Conservation (phyloP, 2,329 filamentous ascomycete species). For the Thermochaetoides dissita region DNA sequence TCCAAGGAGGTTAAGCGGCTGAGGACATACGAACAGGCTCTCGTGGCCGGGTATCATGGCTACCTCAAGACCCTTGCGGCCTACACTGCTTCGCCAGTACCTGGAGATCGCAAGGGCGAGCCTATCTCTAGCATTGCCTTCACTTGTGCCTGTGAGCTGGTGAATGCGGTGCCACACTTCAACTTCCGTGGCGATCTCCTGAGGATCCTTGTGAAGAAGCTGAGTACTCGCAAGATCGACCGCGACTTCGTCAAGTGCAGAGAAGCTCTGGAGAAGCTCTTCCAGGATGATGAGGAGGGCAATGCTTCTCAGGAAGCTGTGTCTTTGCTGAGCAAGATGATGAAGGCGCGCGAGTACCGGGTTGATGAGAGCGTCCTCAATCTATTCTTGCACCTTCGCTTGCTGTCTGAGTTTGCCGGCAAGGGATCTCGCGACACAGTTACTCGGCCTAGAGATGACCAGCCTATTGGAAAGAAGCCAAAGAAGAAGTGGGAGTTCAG, state of each 20-base stretch:
- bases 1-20: slow-evolving; percentile 83
- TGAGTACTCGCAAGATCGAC: slow-evolving; percentile 60
- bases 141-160: slow-evolving; percentile 68
- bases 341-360: slow-evolving; percentile 72
- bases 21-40: slow-evolving; percentile 71
- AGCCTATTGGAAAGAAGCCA: slow-evolving; percentile 37
- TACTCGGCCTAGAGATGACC: slow-evolving; percentile 33
- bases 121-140: slow-evolving; percentile 62
- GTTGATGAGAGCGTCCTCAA: slow-evolving; percentile 79
- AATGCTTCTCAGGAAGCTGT: slow-evolving; percentile 78
- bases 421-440: slow-evolving; percentile 70
- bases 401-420: slow-evolving; percentile 74
- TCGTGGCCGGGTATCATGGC: slow-evolving; percentile 70
- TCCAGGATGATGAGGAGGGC: slow-evolving; percentile 79
- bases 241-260: slow-evolving; percentile 65
- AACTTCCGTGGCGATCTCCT: slow-evolving; percentile 85
- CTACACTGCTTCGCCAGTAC: slow-evolving; percentile 38
- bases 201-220: slow-evolving; percentile 71
- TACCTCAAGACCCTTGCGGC: slow-evolving; percentile 66
- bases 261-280: slow-evolving; percentile 66
- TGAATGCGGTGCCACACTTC: slow-evolving; percentile 82
- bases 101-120: slow-evolving; percentile 28
- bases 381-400: slow-evolving; percentile 75
- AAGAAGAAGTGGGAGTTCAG: slow-evolving; percentile 73
- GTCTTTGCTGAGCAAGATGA: slow-evolving; percentile 79